Percentiles rank a stretch among this genome's conserved stretches.
Conservation (phyloP, 2,329 filamentous ascomycete species). For the Scopulariopsis brevicaulis region DNA sequence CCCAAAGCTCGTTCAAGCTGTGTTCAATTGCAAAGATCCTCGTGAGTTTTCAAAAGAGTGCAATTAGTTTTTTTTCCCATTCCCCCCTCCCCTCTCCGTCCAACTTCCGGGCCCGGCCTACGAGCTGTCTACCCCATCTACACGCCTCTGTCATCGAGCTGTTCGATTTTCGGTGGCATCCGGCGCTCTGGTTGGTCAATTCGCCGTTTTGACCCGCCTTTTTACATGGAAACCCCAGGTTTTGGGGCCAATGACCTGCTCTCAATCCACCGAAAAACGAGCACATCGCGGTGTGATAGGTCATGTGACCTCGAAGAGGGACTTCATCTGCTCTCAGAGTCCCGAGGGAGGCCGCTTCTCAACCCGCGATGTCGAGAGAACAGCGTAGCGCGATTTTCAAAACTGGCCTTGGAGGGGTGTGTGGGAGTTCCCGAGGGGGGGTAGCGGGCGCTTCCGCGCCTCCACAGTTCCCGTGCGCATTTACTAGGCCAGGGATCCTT, state of each 20-base stretch:
- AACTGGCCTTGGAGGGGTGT: neutral
- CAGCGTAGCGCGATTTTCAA: too few relatives aligned
- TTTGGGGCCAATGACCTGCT: constrained; percentile 1
- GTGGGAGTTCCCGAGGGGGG: neutral
- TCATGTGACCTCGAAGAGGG: constrained; percentile 1
- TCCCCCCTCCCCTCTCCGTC: neutral
- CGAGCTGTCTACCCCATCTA: neutral
- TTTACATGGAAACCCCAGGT: neutral
- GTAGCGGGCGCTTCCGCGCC: constrained; percentile 1
- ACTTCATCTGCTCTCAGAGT: neutral
- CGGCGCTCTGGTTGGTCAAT: constrained; percentile 1
- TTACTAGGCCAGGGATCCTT: neutral
- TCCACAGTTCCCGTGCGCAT: neutral
- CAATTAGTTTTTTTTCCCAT: constrained; percentile 2
- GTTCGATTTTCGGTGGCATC: constrained; percentile 2
- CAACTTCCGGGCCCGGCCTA: neutral
- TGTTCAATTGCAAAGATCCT: constrained; percentile 1
- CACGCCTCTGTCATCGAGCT: neutral
- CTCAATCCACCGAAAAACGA: constrained; percentile 3
- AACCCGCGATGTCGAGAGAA: neutral
- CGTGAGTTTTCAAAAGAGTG: neutral
- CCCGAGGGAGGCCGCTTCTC: neutral
- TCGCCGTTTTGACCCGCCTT: neutral
- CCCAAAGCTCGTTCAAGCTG: neutral
- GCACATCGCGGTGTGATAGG: neutral